phyloP scores from a whole-genome alignment of 176 grass and related monocot genomes.

The Bonia amplexicaulis region DNA sequence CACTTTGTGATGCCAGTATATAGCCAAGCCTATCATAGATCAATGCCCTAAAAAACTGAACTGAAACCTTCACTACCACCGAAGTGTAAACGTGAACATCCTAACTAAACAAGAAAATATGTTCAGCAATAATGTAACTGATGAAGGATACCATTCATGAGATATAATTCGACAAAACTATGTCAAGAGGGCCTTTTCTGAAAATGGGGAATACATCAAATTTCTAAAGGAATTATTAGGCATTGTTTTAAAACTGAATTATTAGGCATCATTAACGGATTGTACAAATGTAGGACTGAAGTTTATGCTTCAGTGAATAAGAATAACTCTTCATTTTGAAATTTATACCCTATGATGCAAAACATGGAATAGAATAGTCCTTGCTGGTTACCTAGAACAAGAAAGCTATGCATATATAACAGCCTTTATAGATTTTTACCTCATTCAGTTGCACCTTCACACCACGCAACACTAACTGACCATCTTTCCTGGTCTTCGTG shows the following conservation, averaged over 20 bases:
- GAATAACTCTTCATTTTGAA: neutral
- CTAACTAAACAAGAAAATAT: neutral
- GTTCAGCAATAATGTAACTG: neutral
- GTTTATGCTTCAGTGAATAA: neutral
- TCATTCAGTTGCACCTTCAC: constrained; percentile 57
- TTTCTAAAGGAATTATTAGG: neutral
- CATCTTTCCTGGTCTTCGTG: constrained; percentile 12
- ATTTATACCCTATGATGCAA: neutral
- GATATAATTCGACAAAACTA: neutral
- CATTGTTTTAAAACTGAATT: neutral
- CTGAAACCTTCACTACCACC: neutral
- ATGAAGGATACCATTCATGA: neutral
- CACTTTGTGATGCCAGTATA: neutral
- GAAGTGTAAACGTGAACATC: neutral
- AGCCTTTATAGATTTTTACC: constrained; percentile 37
- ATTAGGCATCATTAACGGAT: neutral
- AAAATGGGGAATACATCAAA: neutral
- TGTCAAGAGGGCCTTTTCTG: neutral
- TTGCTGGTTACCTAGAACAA: neutral
- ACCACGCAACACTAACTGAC: constrained; percentile 51
- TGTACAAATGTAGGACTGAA: neutral
- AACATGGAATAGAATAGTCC: neutral
- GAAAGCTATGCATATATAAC: neutral
- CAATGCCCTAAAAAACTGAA: neutral
- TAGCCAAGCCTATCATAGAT: neutral